phyloP scores from a whole-genome alignment of 1,139 yeast species.

The Trichomonascaceae sp. region DNA sequence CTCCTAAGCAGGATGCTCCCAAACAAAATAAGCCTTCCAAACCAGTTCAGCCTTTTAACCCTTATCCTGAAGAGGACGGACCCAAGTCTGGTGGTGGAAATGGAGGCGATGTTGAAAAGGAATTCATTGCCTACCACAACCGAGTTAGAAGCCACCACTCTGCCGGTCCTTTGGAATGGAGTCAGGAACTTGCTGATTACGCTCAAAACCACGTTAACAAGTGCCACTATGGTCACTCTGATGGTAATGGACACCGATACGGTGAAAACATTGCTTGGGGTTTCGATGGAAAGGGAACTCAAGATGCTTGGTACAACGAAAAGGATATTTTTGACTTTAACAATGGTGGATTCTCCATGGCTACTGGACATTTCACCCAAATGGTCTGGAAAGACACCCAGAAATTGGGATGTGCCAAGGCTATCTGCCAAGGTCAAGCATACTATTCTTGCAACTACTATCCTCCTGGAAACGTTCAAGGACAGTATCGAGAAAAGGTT shows the following conservation, averaged over 20 bases:
- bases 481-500: constrained; percentile 49
- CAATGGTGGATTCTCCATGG: constrained; percentile 36
- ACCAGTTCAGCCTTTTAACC: not conserved
- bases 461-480: constrained; percentile 36
- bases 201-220: constrained; percentile 59
- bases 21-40: too few relatives aligned
- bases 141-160: constrained; percentile 59
- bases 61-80: not conserved
- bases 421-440: constrained; percentile 26
- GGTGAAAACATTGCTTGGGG: constrained; percentile 92
- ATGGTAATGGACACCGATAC: constrained; percentile 45
- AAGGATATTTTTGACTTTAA: constrained; percentile 46
- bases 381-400: constrained; percentile 72
- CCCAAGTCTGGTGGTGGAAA: not conserved
- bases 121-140: constrained; percentile 43
- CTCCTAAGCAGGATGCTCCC: not conserved
- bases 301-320: constrained; percentile 82
- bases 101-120: not conserved
- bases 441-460: constrained; percentile 38
- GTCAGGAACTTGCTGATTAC: constrained; percentile 49
- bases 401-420: constrained; percentile 68
- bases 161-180: constrained; percentile 60
- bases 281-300: constrained; percentile 51
- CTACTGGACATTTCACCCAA: constrained; percentile 76
- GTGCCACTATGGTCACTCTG: constrained; percentile 73